Base-by-base conservation (phyloP, 352 stramenopile genomes). In the Phytophthora fragariaefolia region DNA sequence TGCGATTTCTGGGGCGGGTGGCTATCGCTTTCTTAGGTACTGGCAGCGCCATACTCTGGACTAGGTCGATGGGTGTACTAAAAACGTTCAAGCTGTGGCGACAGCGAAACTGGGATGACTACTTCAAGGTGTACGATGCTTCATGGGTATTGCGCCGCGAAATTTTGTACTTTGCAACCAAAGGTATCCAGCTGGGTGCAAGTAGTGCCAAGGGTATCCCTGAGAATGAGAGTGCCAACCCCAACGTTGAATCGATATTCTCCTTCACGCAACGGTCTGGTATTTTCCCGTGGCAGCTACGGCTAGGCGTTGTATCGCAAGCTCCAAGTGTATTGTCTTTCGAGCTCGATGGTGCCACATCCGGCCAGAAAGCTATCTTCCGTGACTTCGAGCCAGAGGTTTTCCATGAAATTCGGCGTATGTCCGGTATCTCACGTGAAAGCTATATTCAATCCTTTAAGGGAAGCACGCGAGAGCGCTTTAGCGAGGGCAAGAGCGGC, bases 401-500 rank as follows among this genome's bases (percentile, higher is more conserved):
- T 8, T 96, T 96, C 56, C 82, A 89, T 28, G 77, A 93, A 63
- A 94, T 96, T 45, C 85, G 89, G 4, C 72, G 70, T 26, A 87
- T 95, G 52, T 94, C 87, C 8, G 85, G 82, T 18, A 96, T 96
- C 56, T 84, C 83, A 0, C 77, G 80, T 36, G 82, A 92, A 36
- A 83, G 68, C 46, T 94, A 95, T 48, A 82, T 91, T 42, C 73
- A 87, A 58, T 95, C 87, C 10, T 95, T 96, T 46, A 72, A 79
- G 1, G 87, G 83, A 0, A 87, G 85, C 40, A 95, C 89, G 4
- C 86, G 89, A 30, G 89, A 97, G 58, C 80, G 87, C n/a, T 96
- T 96, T 59, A 95, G 85, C 36, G 87, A 96, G 74, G 89, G 89
- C 66, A 97, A 97, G 75, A 95, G 85, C 49, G 90, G 90, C 10